Evolutionary conservation across 2,329 filamentous ascomycete species (phyloP).

Genomic region (Tolypocladium nubicola): DNA sequence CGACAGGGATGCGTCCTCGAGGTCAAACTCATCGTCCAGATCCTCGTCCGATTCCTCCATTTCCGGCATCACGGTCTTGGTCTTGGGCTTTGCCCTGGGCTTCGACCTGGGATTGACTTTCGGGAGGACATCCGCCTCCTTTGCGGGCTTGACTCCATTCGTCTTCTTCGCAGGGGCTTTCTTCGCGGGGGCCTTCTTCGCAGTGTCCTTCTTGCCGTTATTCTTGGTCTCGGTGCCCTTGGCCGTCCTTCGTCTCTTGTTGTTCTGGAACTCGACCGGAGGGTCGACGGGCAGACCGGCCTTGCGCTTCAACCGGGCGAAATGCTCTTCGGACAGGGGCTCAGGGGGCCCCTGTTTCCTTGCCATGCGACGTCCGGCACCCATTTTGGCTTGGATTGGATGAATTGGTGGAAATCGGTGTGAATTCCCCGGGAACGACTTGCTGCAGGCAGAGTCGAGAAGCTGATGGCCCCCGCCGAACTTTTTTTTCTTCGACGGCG

Average conservation of each 20-base stretch:
- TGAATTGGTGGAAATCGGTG: conserved; percentile 3
- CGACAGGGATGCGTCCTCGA: conserved; percentile 30
- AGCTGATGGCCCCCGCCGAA: conserved; percentile 23
- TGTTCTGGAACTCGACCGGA: conserved; percentile 34
- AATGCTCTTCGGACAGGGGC: conserved; percentile 69
- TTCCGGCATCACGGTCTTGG: conserved; percentile 23
- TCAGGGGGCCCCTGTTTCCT: conserved; percentile 88
- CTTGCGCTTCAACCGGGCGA: conserved; percentile 78
- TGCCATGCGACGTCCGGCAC: conserved; percentile 73
- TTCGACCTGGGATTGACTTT: conserved; percentile 21
- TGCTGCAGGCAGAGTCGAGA: conserved; percentile 2
- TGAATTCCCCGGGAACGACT: not conserved
- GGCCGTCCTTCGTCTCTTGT: conserved; percentile 9
- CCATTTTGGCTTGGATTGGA: conserved; percentile 49
- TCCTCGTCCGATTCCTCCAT: conserved; percentile 34
- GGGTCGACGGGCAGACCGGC: conserved; percentile 55
- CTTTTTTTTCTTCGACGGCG: conserved; percentile 24
- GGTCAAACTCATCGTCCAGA: conserved; percentile 24
- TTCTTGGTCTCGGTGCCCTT: conserved; percentile 13
- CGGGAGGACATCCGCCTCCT: conserved; percentile 2
- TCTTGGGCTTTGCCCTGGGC: conserved; percentile 9
- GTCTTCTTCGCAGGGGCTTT: conserved; percentile 11
- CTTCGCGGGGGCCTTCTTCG: conserved; percentile 7
- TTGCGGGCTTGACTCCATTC: conserved; percentile 23
- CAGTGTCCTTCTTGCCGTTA: conserved; percentile 10